A percentile compares a stretch with the other conserved stretches of the same genome.
Evolutionary conservation across 1,139 yeast species (phyloP).

Genomic region (Taphrina sp.): DNA sequence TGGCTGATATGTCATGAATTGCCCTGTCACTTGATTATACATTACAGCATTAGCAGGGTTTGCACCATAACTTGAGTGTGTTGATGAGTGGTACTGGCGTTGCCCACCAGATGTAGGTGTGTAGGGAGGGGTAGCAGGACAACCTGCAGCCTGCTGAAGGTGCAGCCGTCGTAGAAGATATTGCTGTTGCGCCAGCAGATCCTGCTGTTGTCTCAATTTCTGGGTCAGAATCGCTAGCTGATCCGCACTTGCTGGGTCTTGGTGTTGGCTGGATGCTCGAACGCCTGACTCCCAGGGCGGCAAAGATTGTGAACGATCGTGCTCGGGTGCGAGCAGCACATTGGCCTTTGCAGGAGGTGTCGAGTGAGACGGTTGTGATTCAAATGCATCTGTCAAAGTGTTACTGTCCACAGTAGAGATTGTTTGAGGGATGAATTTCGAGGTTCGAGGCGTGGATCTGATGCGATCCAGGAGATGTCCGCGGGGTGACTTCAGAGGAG

Average conservation of each 20-base stretch:
- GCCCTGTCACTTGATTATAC: conserved; percentile 15
- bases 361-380: neutral
- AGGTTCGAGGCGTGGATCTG: conserved; percentile 9
- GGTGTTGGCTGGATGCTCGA: neutral
- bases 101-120: neutral
- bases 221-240: conserved; percentile 14
- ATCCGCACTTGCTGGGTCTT: neutral
- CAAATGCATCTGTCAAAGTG: neutral
- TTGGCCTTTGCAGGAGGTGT: neutral
- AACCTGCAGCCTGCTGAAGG: neutral
- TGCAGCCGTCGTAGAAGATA: conserved; percentile 9
- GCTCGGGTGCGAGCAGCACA: neutral
- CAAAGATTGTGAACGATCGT: neutral
- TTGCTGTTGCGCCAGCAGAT: conserved; percentile 15
- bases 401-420: neutral
- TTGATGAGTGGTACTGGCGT: too few species aligned
- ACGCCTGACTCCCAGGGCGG: neutral
- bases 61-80: too few species aligned
- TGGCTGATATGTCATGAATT: neutral
- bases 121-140: conserved; percentile 13
- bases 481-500: conserved; percentile 15
- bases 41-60: conserved; percentile 4
- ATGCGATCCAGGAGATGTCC: conserved; percentile 23
- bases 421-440: conserved; percentile 4
- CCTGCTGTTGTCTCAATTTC: conserved; percentile 5